Conservation (phyloP, 371 early-diverging fungal genomes). For the Parasitella parasitica region DNA sequence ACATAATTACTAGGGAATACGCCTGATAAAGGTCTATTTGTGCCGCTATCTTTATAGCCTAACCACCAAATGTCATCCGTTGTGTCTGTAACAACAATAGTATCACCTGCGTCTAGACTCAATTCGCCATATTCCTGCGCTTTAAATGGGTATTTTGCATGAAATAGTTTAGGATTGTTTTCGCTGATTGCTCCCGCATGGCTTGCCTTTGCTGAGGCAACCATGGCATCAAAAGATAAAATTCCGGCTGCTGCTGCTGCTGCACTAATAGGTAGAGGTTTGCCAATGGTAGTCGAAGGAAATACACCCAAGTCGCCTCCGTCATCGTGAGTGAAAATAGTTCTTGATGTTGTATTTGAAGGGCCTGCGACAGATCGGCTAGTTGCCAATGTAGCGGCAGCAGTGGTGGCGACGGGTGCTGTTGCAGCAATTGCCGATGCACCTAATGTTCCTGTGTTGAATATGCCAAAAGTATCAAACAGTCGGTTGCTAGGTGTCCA, state of each 20-base stretch:
- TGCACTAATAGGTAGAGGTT: conserved; percentile 18
- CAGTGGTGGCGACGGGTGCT: background rate
- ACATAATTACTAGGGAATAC: conserved; percentile 43
- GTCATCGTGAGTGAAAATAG: background rate
- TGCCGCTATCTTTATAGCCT: conserved; percentile 68
- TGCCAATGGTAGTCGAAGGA: background rate
- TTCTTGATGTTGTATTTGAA: conserved; percentile 2
- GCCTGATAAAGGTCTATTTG: conserved; percentile 26
- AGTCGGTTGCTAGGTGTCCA: conserved; percentile 14
- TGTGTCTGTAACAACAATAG: conserved; percentile 72
- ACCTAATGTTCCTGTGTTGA: conserved; percentile 1
- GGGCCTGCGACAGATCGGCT: conserved; percentile 10
- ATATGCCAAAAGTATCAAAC: conserved; percentile 2
- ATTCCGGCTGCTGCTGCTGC: conserved; percentile 43
- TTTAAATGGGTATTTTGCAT: conserved; percentile 72
- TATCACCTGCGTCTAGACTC: conserved; percentile 65
- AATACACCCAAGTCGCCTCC: conserved; percentile 1
- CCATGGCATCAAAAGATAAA: conserved; percentile 25
- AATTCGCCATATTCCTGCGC: conserved; percentile 79
- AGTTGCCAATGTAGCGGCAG: background rate
- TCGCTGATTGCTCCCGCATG: conserved; percentile 17
- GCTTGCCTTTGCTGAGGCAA: conserved; percentile 26
- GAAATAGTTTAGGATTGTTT: conserved; percentile 49
- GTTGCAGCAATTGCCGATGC: conserved; percentile 5
- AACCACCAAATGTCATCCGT: conserved; percentile 85